Conservation (phyloP, 1,284 basidiomycete genomes). For the Coniferiporia sulphurascens region DNA sequence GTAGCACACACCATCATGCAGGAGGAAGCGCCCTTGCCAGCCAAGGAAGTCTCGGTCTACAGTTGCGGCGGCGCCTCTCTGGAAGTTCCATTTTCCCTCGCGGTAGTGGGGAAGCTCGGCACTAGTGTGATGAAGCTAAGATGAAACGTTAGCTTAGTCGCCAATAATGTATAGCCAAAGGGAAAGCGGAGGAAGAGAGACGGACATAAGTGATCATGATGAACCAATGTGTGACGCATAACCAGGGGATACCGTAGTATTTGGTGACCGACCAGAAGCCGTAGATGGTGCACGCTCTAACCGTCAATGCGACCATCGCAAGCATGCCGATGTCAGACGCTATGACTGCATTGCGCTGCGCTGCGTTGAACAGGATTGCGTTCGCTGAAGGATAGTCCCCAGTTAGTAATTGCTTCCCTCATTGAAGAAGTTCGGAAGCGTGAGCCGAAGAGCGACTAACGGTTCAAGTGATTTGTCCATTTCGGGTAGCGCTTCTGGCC, state of each 20-base stretch:
- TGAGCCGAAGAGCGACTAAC: slow-evolving; percentile 30
- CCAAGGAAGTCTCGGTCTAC: slow-evolving; percentile 54
- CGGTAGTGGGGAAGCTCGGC: slow-evolving; percentile 50
- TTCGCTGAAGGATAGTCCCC: slow-evolving; percentile 33
- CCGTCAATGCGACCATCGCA: slow-evolving; percentile 41
- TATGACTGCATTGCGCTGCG: slow-evolving; percentile 47
- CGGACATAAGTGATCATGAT: slow-evolving; percentile 45
- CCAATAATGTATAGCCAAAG: background rate
- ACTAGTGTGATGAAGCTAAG: slow-evolving; percentile 45
- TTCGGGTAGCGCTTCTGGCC: slow-evolving; percentile 64
- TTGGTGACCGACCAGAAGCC: slow-evolving; percentile 42
- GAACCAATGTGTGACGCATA: slow-evolving; percentile 55
- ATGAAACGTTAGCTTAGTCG: slow-evolving; percentile 5
- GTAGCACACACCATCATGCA: slow-evolving; percentile 29
- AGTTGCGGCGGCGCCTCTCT: slow-evolving; percentile 60
- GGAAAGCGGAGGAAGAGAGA: background rate
- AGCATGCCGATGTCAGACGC: slow-evolving; percentile 51
- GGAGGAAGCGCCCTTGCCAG: slow-evolving; percentile 41
- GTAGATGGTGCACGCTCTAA: slow-evolving; percentile 28
- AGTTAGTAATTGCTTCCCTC: background rate
- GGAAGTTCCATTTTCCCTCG: slow-evolving; percentile 49
- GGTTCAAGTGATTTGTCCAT: slow-evolving; percentile 57
- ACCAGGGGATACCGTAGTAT: slow-evolving; percentile 55
- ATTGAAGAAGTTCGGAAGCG: background rate
- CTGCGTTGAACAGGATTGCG: slow-evolving; percentile 48